Evolutionary conservation across 2,329 filamentous ascomycete species (phyloP).

Genomic region (Alternaria ethzedia): DNA sequence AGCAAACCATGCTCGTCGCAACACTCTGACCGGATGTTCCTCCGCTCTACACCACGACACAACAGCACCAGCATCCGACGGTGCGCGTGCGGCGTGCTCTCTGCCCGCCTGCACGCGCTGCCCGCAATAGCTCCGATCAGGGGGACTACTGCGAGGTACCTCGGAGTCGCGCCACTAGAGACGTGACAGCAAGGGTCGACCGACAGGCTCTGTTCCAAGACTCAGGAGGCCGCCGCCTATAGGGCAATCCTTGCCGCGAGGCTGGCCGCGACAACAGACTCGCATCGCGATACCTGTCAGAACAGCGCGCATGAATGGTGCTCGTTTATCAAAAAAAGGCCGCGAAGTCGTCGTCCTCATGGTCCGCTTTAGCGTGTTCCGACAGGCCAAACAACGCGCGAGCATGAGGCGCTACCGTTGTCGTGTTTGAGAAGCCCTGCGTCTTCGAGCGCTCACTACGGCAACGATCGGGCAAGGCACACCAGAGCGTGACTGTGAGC

Average conservation of each 20-base stretch:
- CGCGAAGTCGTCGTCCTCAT: slow-evolving; percentile 5
- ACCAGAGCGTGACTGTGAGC: neutral
- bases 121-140: slow-evolving; percentile 15
- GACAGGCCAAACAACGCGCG: slow-evolving; percentile 12
- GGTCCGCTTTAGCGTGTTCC: slow-evolving; percentile 4
- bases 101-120: slow-evolving; percentile 6
- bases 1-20: slow-evolving; percentile 19
- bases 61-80: neutral
- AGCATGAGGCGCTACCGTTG: slow-evolving; percentile 9
- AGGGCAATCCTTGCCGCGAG: slow-evolving; percentile 31
- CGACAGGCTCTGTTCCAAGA: slow-evolving; percentile 16
- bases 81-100: neutral
- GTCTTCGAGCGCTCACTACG: slow-evolving; percentile 12
- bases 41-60: slow-evolving; percentile 2
- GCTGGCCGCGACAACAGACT: slow-evolving; percentile 12
- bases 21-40: slow-evolving; percentile 8
- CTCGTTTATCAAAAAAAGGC: slow-evolving; percentile 33
- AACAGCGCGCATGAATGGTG: slow-evolving; percentile 38
- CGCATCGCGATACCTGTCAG: slow-evolving; percentile 26
- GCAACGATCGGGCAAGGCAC: slow-evolving; percentile 8
- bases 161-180: slow-evolving; percentile 19
- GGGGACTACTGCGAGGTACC: slow-evolving; percentile 9
- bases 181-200: slow-evolving; percentile 7
- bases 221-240: slow-evolving; percentile 23
- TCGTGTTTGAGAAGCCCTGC: slow-evolving; percentile 12